Evolutionary conservation across 306 rosid species (phyloP).

Genomic region (Delonix regia): DNA sequence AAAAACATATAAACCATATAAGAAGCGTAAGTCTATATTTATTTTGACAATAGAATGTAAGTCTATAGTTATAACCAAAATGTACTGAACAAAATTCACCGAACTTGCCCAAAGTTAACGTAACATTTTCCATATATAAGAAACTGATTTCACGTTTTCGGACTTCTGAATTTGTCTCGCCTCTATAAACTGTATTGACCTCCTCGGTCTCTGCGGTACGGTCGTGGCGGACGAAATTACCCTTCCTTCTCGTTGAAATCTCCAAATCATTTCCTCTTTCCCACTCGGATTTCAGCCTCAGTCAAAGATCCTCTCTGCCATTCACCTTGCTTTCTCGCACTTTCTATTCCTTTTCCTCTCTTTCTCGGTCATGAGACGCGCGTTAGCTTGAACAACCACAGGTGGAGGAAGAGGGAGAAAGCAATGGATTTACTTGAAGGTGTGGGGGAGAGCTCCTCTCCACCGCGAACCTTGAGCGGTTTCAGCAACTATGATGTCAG

Average conservation of each 20-base stretch:
- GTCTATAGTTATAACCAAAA: no score
- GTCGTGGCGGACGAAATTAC: conserved; percentile 36
- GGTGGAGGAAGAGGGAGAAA: background rate
- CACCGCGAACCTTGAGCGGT: conserved; percentile 71
- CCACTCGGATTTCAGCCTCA: conserved; percentile 38
- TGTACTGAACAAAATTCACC: no score
- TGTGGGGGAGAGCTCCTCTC: conserved; percentile 97
- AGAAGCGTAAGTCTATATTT: no score
- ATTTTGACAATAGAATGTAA: no score
- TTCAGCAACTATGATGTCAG: conserved; percentile 70
- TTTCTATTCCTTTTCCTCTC: conserved; percentile 33
- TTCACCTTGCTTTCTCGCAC: conserved; percentile 32
- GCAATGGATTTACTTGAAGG: conserved; percentile 91
- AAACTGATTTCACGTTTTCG: no score
- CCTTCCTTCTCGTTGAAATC: conserved; percentile 36
- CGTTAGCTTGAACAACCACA: conserved; percentile 13
- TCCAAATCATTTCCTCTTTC: conserved; percentile 13
- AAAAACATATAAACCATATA: no score
- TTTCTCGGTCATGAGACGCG: conserved; percentile 32
- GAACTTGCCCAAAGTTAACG: no score
- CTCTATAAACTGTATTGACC: background rate
- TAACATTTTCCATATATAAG: no score
- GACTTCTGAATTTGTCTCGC: no score
- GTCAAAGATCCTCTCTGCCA: conserved; percentile 41
- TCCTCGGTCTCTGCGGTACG: background rate